These are phyloP conservation scores for Monosporascus sp. DNA, from an alignment of 2,329 filamentous ascomycete species.

Conservation along the genomic window DNA sequence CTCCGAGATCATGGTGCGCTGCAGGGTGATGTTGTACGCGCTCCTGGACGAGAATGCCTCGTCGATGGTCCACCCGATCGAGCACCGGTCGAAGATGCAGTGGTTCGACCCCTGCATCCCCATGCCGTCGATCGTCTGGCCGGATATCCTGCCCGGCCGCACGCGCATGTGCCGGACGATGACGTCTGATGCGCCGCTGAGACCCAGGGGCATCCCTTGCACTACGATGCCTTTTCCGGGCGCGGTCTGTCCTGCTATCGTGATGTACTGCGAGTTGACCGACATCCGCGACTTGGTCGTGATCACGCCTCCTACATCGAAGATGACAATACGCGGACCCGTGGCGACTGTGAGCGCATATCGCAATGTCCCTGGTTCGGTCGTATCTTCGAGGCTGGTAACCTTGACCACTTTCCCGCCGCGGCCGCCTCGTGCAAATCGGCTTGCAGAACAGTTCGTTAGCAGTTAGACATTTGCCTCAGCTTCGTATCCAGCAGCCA, in stretches of 20 bases:
- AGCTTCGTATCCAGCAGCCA: not conserved
- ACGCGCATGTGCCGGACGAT: constrained; percentile 3
- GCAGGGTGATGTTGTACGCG: constrained; percentile 29
- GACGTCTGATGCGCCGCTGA: constrained; percentile 25
- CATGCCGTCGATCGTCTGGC: constrained; percentile 29
- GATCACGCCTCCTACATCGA: constrained; percentile 43
- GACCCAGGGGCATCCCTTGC: constrained; percentile 25
- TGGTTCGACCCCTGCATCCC: constrained; percentile 30
- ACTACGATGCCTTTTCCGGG: constrained; percentile 36
- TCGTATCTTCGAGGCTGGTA: constrained; percentile 28
- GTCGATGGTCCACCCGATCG: constrained; percentile 30
- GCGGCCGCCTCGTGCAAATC: constrained; percentile 30
- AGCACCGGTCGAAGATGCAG: constrained; percentile 30
- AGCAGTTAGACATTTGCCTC: too few species aligned
- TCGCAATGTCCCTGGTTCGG: constrained; percentile 27
- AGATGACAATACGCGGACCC: constrained; percentile 40
- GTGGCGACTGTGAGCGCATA: constrained; percentile 33
- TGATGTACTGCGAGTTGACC: constrained; percentile 37
- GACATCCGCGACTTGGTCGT: constrained; percentile 39
- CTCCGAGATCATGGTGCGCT: constrained; percentile 30
- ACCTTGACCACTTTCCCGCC: constrained; percentile 32
- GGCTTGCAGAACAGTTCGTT: not conserved
- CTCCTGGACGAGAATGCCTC: constrained; percentile 29
- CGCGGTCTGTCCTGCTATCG: constrained; percentile 43
- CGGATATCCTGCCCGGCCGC: constrained; percentile 12